These are phyloP conservation scores for Coemansia asiatica DNA, from an alignment of 192 early-diverging fungal species.

Conservation along the genomic window DNA sequence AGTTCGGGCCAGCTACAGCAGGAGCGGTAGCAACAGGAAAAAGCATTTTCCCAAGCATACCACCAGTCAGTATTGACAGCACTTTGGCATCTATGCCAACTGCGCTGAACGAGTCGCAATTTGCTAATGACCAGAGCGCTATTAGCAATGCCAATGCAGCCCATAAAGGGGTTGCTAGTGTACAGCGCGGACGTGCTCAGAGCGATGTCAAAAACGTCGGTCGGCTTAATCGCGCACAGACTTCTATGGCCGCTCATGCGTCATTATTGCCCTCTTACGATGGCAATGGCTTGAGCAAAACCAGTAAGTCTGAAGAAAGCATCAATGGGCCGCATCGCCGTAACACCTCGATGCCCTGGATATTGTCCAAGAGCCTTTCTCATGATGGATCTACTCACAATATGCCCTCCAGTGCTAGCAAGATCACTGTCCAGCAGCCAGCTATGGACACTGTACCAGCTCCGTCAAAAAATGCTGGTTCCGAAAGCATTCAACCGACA, in stretches of 20 bases:
- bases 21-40: neutral
- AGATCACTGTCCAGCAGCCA: neutral
- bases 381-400: constrained; percentile 8
- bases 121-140: neutral
- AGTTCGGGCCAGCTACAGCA: constrained; percentile 3
- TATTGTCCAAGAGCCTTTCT: constrained; percentile 7
- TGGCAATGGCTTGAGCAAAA: neutral
- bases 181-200: constrained; percentile 28
- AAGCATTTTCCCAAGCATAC: neutral
- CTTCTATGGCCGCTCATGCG: neutral
- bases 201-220: constrained; percentile 31
- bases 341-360: constrained; percentile 51
- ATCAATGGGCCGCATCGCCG: constrained; percentile 21
- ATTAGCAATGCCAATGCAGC: neutral
- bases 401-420: neutral
- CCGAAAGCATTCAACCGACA: constrained; percentile 6
- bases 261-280: neutral
- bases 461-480: too few species aligned
- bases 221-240: constrained; percentile 7
- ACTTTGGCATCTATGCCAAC: constrained; percentile 20
- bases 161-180: neutral
- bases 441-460: neutral
- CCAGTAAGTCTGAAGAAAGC: neutral
- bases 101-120: neutral
- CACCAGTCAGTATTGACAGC: constrained; percentile 11